Base-by-base conservation (phyloP, 106 monocot species). In the Dendrobium officinale region DNA sequence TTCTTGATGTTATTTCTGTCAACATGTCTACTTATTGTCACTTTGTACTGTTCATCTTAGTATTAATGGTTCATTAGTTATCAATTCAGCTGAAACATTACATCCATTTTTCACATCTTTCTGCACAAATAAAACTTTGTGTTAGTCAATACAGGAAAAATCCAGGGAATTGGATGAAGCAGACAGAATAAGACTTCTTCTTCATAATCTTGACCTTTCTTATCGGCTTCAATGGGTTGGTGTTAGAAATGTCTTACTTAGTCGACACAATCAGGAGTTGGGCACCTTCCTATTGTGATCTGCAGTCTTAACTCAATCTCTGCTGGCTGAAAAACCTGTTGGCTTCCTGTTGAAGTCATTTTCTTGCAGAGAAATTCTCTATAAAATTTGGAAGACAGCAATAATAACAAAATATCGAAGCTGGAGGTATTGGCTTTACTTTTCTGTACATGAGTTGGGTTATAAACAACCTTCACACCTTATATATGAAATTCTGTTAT, bases 141-240 rank as follows among this genome's bases (percentile, higher is more conserved):
- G 27, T 73, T 26, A 54, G 79, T 75, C 41, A 55, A 40, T 85
- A 26, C 80, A 90, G 90, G 85, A 86, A 27, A 86, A 84, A 29
- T 20, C 54, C 37, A 82, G 47, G 82, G 92, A 88, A 78, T 44
- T 77, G 48, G 85, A 87, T 55, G 90, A 95, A 31, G 85, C 85
- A 9, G 88, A 90, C 9, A 75, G 44, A 2, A 47, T 90, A 67
- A 88, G 81, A 72, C 59, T 89, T 66, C 77, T 90, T 58, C 82
- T 91, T 82, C 93, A 89, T 51, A 94, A 94, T 77, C 84, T 97
- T 42, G 94, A 97, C 75, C 86, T 97, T 33, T 94, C 97, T 45
- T 97, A 94, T 79, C 89, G 85, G 11, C 85, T 92, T 75, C 90
- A 84, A 37, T 94, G 92, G 97, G 68, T 88, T 51, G 88, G 83